Evolutionary conservation across 495 filamentous ascomycete genomes (phyloP).

Genomic region (Aeminium ludgeri): DNA sequence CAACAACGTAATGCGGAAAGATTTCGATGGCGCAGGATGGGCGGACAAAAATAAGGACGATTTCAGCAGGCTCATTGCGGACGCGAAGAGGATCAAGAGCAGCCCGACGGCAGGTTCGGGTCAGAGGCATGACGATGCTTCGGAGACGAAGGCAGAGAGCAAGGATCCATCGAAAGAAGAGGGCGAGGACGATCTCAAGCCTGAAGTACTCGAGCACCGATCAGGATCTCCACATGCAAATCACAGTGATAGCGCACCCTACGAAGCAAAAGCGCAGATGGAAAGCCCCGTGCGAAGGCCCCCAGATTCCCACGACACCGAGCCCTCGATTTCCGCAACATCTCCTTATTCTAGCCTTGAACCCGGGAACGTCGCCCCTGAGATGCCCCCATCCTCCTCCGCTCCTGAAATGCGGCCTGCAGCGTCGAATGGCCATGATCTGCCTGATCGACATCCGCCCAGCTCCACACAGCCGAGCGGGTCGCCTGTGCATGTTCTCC

Average conservation of each 20-base stretch:
- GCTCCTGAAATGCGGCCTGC: neutral
- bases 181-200: neutral
- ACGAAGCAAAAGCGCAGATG: neutral
- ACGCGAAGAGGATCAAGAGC: slow-evolving; percentile 36
- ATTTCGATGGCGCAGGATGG: slow-evolving; percentile 70
- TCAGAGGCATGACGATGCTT: neutral
- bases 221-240: neutral
- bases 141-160: neutral
- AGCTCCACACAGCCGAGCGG: neutral
- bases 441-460: neutral
- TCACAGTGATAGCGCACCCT: neutral
- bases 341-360: neutral
- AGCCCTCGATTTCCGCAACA: too few species aligned
- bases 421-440: neutral
- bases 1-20: slow-evolving; percentile 47
- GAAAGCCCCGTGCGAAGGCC: too few species aligned
- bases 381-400: neutral
- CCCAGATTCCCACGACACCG: too few species aligned
- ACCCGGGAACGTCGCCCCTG: neutral
- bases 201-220: neutral
- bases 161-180: neutral
- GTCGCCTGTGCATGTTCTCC: slow-evolving; percentile 1
- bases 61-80: slow-evolving; percentile 59
- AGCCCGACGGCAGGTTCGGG: neutral
- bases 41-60: slow-evolving; percentile 49